phyloP scores from a whole-genome alignment of 176 grass and related monocot genomes.

The Ananas comosus region DNA sequence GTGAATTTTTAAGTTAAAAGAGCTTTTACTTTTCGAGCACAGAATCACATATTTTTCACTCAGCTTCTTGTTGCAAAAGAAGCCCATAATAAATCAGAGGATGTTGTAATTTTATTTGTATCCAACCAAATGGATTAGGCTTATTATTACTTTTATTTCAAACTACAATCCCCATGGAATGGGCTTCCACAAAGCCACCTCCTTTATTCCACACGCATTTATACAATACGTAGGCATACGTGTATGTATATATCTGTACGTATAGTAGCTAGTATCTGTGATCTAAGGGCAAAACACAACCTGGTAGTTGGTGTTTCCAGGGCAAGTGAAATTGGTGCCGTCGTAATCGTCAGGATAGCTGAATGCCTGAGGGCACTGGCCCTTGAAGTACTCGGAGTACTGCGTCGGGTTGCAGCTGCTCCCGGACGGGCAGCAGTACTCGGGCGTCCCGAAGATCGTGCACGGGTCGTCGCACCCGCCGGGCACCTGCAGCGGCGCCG shows the following conservation, averaged over 20 bases:
- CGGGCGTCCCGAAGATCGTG: conserved; percentile 26
- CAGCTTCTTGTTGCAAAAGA: too few relatives aligned
- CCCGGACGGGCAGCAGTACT: conserved; percentile 22
- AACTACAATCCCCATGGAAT: too few relatives aligned
- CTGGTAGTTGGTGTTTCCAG: conserved; percentile 31
- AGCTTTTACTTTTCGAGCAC: too few relatives aligned
- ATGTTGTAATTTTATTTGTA: too few relatives aligned
- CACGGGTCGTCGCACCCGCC: conserved; percentile 44
- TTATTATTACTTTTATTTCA: too few relatives aligned
- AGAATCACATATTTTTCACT: too few relatives aligned
- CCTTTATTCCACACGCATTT: neutral
- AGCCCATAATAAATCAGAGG: too few relatives aligned
- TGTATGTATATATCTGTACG: too few relatives aligned
- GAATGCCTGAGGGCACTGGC: conserved; percentile 27
- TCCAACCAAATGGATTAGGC: too few relatives aligned
- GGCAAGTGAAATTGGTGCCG: conserved; percentile 31
- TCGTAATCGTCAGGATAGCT: conserved; percentile 37
- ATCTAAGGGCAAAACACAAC: conserved; percentile 43
- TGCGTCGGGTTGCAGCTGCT: conserved; percentile 19
- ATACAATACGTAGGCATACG: neutral
- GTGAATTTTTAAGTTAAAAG: too few relatives aligned
- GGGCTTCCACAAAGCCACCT: too few relatives aligned
- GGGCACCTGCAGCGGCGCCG: conserved; percentile 1
- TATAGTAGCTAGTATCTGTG: neutral
- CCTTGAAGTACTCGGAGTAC: conserved; percentile 43